A percentile compares a stretch with the other conserved stretches of the same genome.
These are phyloP conservation scores for Jamesozyma jinghongensis DNA, from an alignment of 805 yeast species.

Conservation along the genomic window DNA sequence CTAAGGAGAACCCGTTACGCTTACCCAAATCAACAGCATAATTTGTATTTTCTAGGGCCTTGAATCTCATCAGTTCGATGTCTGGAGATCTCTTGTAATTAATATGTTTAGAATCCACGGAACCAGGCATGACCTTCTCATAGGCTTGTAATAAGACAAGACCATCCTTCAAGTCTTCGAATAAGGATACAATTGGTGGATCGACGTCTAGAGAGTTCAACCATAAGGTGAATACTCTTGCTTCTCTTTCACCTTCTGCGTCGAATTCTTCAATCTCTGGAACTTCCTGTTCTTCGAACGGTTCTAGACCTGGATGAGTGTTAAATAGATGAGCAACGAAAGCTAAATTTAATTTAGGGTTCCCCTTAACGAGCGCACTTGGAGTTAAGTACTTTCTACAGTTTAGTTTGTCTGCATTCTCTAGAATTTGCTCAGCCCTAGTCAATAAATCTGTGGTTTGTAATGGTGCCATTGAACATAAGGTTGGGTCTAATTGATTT, in stretches of 20 bases:
- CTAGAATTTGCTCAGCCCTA: constrained; percentile 81
- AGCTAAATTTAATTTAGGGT: constrained; percentile 92
- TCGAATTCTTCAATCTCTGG: constrained; percentile 96
- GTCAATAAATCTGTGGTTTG: constrained; percentile 62
- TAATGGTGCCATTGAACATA: constrained; percentile 76
- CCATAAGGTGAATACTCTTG: constrained; percentile 97
- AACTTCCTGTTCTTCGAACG: constrained; percentile 81
- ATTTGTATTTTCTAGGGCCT: constrained; percentile 94
- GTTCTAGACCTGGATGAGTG: constrained; percentile 94
- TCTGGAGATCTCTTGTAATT: constrained; percentile 78
- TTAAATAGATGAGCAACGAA: constrained; percentile 96
- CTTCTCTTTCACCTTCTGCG: constrained; percentile 99
- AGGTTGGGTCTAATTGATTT: constrained; percentile 77
- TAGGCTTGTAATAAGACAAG: constrained; percentile 81
- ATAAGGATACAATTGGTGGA: constrained; percentile 83
- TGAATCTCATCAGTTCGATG: constrained; percentile 74
- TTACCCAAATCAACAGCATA: constrained; percentile 97
- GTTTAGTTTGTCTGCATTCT: constrained; percentile 81
- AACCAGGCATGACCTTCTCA: constrained; percentile 92
- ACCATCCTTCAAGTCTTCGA: constrained; percentile 94
- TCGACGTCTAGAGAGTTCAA: constrained; percentile 92
- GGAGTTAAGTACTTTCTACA: constrained; percentile 95
- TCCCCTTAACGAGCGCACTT: constrained; percentile 85
- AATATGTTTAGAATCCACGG: constrained; percentile 67
- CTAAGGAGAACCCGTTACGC: constrained; percentile 83